Percentiles rank a stretch among this genome's conserved stretches.
phyloP scores from a whole-genome alignment of 2,329 filamentous ascomycete genomes.

The Colletotrichum siamense region DNA sequence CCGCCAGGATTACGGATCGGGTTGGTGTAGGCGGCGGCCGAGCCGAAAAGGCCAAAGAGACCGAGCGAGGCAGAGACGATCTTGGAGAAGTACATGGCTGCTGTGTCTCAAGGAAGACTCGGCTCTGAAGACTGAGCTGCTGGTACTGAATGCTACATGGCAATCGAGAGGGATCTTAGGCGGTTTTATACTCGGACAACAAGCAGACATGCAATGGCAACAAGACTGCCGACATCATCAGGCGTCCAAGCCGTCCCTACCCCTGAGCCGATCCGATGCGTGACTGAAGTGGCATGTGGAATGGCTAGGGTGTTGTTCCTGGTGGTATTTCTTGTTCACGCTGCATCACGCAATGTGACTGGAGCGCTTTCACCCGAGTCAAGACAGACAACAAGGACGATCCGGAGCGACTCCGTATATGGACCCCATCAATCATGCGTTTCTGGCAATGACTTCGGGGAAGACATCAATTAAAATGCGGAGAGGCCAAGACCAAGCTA shows the following conservation, averaged over 20 bases:
- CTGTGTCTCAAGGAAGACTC: neutral
- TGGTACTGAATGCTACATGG: neutral
- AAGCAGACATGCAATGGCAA: neutral
- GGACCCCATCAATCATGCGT: neutral
- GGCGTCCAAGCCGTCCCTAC: neutral
- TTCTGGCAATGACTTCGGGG: neutral
- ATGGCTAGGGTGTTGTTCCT: neutral
- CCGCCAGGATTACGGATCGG: constrained; percentile 55
- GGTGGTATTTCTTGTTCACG: neutral
- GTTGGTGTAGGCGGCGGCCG: constrained; percentile 49
- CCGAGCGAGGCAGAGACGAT: neutral
- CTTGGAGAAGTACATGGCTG: neutral
- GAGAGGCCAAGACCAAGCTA: constrained; percentile 6
- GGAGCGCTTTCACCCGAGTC: constrained; percentile 1
- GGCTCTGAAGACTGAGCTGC: neutral
- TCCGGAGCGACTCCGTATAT: neutral
- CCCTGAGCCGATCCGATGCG: neutral
- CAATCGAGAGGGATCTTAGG: neutral
- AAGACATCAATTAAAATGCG: neutral
- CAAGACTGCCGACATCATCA: neutral
- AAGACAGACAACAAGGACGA: neutral
- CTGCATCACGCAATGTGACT: neutral
- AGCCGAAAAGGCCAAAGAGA: constrained; percentile 23
- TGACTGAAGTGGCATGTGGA: neutral
- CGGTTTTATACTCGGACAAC: neutral